Evolutionary conservation across 139 green algal genomes (phyloP), one percentile per base, ranked within the genome.

Genomic region (Mychonastes homosphaera): DNA sequence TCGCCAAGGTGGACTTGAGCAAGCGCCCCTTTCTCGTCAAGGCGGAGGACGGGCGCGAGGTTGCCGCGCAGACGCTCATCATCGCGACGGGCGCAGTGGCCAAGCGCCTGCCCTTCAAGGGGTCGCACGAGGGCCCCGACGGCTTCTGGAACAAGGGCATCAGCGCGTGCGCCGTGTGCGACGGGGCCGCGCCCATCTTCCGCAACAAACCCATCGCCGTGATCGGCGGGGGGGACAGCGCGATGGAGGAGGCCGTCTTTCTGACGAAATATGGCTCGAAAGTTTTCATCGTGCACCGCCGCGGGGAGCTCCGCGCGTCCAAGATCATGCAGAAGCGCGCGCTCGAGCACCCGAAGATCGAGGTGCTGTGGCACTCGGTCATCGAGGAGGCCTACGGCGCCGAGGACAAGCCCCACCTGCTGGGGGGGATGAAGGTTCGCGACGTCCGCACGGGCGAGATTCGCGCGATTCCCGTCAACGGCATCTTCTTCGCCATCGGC

Each of bases 401-500:
- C 45, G 77, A 82, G 4, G 68, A 75, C 19, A 62, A 68, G 10
- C 72, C 75, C 62, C 63, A 72, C 34, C 26, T 74, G 58, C 71
- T 87, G 46, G 69, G 62, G 6, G 79, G 74, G 30, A 51, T 88
- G n/a, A 84, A 81, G 56, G 41, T 89, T 16, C 21, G 64, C 26
- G 74, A 82, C 46, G 23, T 84, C 0, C 84, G 85, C 56, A 84
- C 76, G 0, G 70, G 65, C 32, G 73, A 75, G 34, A 24, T 79
- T 9, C 69, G 29, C 0, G 76, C 82, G 33, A 3, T 86, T 39
- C 62, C 75, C 21, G 53, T 76, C 21, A 65, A 47, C 21, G 87
- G 84, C 5, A 65, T 95, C 9, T 95, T 92, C 77, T 95, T 95
- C 56, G 87, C 85, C n/a, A 94, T 95, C 50, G 87, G 87, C 21